Evolutionary conservation across 2,329 filamentous ascomycete genomes (phyloP).

Genomic region (Nemania sp.): DNA sequence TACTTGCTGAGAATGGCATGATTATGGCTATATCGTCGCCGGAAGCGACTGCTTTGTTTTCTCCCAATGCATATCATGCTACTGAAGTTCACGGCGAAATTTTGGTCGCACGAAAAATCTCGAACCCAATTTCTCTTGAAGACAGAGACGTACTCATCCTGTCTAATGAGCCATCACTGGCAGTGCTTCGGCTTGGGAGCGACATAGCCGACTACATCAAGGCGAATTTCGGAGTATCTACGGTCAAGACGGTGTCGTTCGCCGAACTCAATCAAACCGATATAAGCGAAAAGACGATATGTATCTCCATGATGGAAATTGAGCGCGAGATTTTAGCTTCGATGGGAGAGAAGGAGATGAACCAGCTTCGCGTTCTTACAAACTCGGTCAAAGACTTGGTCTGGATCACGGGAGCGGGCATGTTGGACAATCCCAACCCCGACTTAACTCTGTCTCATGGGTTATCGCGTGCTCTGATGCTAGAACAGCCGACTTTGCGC

Average conservation of each 20-base stretch:
- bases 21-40: not conserved
- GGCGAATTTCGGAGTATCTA: too few relatives aligned
- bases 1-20: not conserved
- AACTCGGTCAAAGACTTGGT: constrained; percentile 8
- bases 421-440: constrained; percentile 13
- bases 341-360: constrained; percentile 6
- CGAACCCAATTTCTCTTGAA: too few relatives aligned
- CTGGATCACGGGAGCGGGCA: constrained; percentile 22
- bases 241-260: not conserved
- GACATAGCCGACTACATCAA: too few relatives aligned
- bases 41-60: too few relatives aligned
- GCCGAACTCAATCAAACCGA: not conserved
- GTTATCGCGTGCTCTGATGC: constrained; percentile 25
- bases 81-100: not conserved
- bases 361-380: constrained; percentile 16
- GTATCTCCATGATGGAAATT: constrained; percentile 17
- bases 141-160: too few relatives aligned
- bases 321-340: constrained; percentile 20
- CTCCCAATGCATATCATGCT: too few relatives aligned
- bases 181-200: too few relatives aligned
- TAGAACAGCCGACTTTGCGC: constrained; percentile 23
- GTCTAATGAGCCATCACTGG: too few relatives aligned
- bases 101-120: too few relatives aligned
- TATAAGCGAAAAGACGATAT: not conserved
- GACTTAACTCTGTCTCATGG: constrained; percentile 21